phyloP scores from a whole-genome alignment of 257 asterid genomes.

The Striga asiatica region DNA sequence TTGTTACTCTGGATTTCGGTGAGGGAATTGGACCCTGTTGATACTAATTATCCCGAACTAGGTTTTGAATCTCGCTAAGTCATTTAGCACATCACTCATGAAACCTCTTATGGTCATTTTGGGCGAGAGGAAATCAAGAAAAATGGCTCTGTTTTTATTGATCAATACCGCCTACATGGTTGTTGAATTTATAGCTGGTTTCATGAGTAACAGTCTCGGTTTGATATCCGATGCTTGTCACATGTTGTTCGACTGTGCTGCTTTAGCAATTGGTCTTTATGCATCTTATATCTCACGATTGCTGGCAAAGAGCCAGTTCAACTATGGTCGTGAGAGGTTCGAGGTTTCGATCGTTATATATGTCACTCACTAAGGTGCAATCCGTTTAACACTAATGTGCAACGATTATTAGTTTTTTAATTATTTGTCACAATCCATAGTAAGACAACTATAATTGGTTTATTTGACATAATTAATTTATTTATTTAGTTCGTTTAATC shows the following conservation, averaged over 20 bases:
- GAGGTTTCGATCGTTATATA: too few relatives aligned
- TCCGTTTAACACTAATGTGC: too few relatives aligned
- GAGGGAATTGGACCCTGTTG: conserved; percentile 48
- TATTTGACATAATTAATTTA: too few relatives aligned
- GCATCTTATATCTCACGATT: conserved; percentile 89
- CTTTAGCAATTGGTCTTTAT: conserved; percentile 84
- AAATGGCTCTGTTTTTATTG: conserved; percentile 80
- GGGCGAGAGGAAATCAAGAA: conserved; percentile 83
- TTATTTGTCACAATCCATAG: too few relatives aligned
- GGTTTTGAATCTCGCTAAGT: conserved; percentile 56
- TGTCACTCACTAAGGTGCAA: too few relatives aligned
- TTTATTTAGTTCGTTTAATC: too few relatives aligned
- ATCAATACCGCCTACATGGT: conserved; percentile 95
- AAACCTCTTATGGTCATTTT: conserved; percentile 73
- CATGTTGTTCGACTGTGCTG: conserved; percentile 98
- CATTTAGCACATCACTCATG: conserved; percentile 43
- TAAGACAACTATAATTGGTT: too few relatives aligned
- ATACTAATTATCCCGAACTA: conserved; percentile 43
- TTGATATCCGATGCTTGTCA: conserved; percentile 98
- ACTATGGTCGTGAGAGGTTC: conserved; percentile 91
- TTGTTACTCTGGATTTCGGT: conserved; percentile 64
- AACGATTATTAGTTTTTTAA: too few relatives aligned
- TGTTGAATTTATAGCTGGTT: conserved; percentile 84
- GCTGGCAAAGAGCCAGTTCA: conserved; percentile 79
- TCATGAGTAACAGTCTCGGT: conserved; percentile 97